These are phyloP conservation scores for Kockiozyma suomiensis DNA, from an alignment of 805 yeast species.

Conservation along the genomic window DNA sequence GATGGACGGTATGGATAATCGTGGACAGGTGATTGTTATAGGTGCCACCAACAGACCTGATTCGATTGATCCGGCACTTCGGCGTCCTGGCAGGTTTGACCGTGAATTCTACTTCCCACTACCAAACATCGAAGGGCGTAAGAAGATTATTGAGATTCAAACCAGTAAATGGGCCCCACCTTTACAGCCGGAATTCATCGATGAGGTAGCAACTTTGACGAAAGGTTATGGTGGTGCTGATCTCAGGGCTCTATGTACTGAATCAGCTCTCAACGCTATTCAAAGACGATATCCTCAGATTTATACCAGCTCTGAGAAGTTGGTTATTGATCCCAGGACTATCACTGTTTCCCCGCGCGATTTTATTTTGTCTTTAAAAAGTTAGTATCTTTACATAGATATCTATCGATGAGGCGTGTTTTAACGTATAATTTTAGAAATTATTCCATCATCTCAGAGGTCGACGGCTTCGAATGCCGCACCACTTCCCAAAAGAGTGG, in stretches of 20 bases:
- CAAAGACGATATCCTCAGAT: constrained; percentile 94
- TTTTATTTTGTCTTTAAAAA: constrained; percentile 81
- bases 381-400: constrained; percentile 6
- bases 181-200: constrained; percentile 57
- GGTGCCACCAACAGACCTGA: constrained; percentile 99
- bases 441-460: constrained; percentile 90
- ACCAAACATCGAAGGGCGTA: constrained; percentile 80
- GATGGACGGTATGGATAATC: constrained; percentile 99
- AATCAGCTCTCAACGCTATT: constrained; percentile 88
- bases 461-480: constrained; percentile 72
- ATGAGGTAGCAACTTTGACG: constrained; percentile 73
- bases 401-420: not conserved
- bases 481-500: constrained; percentile 75
- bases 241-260: constrained; percentile 89
- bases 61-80: constrained; percentile 95
- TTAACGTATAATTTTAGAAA: constrained; percentile 43
- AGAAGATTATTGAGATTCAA: constrained; percentile 78
- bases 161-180: constrained; percentile 89
- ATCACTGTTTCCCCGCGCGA: constrained; percentile 79
- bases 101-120: constrained; percentile 95
- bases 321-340: constrained; percentile 67
- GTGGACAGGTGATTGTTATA: constrained; percentile 97
- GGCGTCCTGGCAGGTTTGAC: constrained; percentile 97
- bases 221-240: constrained; percentile 99
- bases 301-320: constrained; percentile 71